These are phyloP conservation scores for Corymbia maculata DNA, from an alignment of 345 rosid species.

Conservation along the genomic window DNA sequence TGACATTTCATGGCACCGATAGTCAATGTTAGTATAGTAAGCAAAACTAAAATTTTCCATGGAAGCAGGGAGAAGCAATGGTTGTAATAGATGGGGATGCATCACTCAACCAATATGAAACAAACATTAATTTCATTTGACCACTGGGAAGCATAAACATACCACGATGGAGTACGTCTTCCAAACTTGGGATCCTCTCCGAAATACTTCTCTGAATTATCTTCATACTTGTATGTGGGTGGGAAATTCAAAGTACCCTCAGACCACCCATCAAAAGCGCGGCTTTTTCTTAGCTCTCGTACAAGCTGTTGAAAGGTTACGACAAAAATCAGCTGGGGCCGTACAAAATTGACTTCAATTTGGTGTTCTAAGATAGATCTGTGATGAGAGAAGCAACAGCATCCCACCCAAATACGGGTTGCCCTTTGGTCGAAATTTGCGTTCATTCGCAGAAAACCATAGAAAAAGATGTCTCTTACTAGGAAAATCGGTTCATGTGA, in stretches of 20 bases:
- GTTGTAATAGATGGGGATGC: neutral
- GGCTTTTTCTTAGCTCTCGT: conserved; percentile 57
- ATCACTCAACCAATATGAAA: neutral
- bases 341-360: neutral
- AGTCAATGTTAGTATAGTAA: neutral
- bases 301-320: conserved; percentile 40
- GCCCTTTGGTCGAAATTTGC: neutral
- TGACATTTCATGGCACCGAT: neutral
- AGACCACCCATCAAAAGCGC: conserved; percentile 81
- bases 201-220: conserved; percentile 56
- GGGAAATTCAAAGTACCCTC: conserved; percentile 68
- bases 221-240: conserved; percentile 87
- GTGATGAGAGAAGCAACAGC: neutral
- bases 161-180: conserved; percentile 90
- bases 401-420: neutral
- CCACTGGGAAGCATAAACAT: conserved; percentile 1
- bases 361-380: neutral
- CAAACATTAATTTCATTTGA: neutral
- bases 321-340: neutral
- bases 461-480: neutral
- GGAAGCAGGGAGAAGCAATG: neutral
- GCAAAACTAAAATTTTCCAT: neutral
- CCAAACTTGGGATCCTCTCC: conserved; percentile 73
- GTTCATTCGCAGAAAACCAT: neutral
- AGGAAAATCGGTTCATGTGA: neutral